phyloP scores from a whole-genome alignment of 2,329 filamentous ascomycete genomes.

The Fusarium oxysporum region DNA sequence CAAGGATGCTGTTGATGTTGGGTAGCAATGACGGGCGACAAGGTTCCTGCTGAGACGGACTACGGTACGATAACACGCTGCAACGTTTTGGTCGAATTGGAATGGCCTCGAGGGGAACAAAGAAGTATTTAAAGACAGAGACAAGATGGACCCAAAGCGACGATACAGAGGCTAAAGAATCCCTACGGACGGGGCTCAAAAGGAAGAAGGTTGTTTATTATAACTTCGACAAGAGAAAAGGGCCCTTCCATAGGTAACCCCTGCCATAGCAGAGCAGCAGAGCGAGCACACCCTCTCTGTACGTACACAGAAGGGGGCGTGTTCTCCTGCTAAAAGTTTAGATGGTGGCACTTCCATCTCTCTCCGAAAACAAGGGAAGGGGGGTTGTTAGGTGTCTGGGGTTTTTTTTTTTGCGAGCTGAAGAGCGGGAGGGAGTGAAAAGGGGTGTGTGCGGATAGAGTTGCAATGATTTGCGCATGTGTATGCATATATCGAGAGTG shows the following conservation, averaged over 20 bases:
- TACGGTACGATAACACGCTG: conserved; percentile 19
- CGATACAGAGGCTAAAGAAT: conserved; percentile 33
- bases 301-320: conserved; percentile 10
- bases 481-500: conserved; percentile 31
- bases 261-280: conserved; percentile 14
- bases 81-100: conserved; percentile 20
- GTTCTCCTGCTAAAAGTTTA: neutral
- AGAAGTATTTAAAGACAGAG: conserved; percentile 43
- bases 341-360: conserved; percentile 15
- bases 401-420: conserved; percentile 30
- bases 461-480: conserved; percentile 5
- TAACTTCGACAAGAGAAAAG: conserved; percentile 28
- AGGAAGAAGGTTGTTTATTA: conserved; percentile 45
- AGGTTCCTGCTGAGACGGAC: conserved; percentile 14
- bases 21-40: conserved; percentile 16
- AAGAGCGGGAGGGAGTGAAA: conserved; percentile 37
- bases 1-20: conserved; percentile 5
- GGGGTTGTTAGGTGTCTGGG: conserved; percentile 36
- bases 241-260: conserved; percentile 29
- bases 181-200: conserved; percentile 36
- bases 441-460: neutral
- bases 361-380: conserved; percentile 35
- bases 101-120: conserved; percentile 22
- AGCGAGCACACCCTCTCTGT: conserved; percentile 14
- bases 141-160: conserved; percentile 42